These are phyloP conservation scores for Colletotrichum spaethianum DNA, from an alignment of 2,329 filamentous ascomycete species.

Conservation along the genomic window DNA sequence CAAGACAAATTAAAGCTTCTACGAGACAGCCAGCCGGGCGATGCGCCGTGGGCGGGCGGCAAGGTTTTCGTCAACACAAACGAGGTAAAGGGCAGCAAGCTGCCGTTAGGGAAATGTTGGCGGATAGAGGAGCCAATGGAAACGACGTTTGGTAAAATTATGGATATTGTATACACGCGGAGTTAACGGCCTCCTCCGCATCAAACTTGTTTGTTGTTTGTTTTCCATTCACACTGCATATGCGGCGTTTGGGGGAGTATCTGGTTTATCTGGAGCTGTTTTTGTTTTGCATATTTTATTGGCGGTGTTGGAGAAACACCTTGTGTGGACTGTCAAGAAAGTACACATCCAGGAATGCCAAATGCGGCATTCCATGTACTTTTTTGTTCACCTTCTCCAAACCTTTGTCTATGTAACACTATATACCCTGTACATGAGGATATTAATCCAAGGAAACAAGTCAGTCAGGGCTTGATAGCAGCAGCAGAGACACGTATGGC, in stretches of 20 bases:
- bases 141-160: slow-evolving; percentile 52
- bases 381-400: slow-evolving; percentile 15
- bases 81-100: slow-evolving; percentile 46
- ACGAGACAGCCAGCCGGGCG: slow-evolving; percentile 49
- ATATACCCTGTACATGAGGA: slow-evolving; percentile 41
- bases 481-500: neutral
- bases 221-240: slow-evolving; percentile 30
- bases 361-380: neutral
- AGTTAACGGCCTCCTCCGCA: slow-evolving; percentile 21
- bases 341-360: neutral
- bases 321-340: neutral
- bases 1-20: slow-evolving; percentile 53
- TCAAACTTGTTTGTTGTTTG: slow-evolving; percentile 12
- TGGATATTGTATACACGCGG: slow-evolving; percentile 54
- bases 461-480: neutral
- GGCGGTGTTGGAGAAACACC: neutral
- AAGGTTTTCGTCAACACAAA: slow-evolving; percentile 48
- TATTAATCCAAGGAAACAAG: slow-evolving; percentile 19
- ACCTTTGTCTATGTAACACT: slow-evolving; percentile 29
- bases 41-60: slow-evolving; percentile 49
- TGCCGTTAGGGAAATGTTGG: slow-evolving; percentile 47
- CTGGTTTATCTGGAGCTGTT: too few relatives aligned
- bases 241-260: slow-evolving; percentile 18
- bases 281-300: slow-evolving; percentile 3
- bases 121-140: slow-evolving; percentile 54